Conservation (phyloP, 257 asterid species). For the Penstemon newberryi region DNA sequence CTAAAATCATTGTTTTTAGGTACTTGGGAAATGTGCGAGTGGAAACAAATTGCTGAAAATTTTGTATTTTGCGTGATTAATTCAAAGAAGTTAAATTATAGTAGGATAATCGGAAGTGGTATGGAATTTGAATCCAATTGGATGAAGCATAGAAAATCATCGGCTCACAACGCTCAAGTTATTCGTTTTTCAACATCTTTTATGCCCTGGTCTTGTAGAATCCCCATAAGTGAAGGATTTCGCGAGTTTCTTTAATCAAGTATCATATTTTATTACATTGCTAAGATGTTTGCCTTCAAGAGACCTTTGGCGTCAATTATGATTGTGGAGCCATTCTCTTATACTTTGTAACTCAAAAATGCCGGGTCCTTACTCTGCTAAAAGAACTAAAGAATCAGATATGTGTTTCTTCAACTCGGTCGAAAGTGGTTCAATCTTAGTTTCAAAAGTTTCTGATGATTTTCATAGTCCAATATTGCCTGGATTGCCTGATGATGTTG, state of each 20-base stretch:
- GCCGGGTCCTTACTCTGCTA: conserved; percentile 41
- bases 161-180: conserved; percentile 50
- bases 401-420: conserved; percentile 39
- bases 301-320: conserved; percentile 17
- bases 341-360: conserved; percentile 34
- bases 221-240: conserved; percentile 65
- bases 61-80: conserved; percentile 18
- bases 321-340: conserved; percentile 25
- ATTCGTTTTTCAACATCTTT: conserved; percentile 53
- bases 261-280: conserved; percentile 20
- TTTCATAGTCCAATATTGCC: conserved; percentile 52
- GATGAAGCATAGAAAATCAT: conserved; percentile 48
- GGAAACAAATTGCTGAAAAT: conserved; percentile 33
- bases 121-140: conserved; percentile 67
- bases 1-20: conserved; percentile 33
- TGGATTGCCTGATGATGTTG: conserved; percentile 84
- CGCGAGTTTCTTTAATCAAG: conserved; percentile 55
- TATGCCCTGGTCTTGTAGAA: conserved; percentile 77
- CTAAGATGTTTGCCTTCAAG: conserved; percentile 12
- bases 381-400: conserved; percentile 45
- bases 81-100: conserved; percentile 28
- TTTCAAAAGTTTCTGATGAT: conserved; percentile 37
- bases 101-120: conserved; percentile 38
- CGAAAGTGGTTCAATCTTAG: conserved; percentile 34
- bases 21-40: conserved; percentile 50